phyloP scores from a whole-genome alignment of 345 rosid species.

The Syzygium aromaticum region DNA sequence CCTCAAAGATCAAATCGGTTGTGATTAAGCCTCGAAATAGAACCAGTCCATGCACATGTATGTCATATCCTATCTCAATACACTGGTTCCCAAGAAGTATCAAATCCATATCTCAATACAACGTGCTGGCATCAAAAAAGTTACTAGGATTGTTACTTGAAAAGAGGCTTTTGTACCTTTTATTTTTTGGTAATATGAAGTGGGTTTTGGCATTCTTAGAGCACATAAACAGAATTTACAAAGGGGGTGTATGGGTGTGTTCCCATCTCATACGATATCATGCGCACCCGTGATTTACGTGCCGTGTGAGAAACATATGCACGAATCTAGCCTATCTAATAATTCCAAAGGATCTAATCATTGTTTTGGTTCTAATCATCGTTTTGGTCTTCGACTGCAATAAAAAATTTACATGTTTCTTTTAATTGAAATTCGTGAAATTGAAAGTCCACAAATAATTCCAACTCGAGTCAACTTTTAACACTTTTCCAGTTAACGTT shows the following conservation, averaged over 20 bases:
- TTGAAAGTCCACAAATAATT: neutral
- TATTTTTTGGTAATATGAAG: neutral
- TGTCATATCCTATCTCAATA: neutral
- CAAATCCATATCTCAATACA: neutral
- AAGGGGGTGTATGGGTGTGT: neutral
- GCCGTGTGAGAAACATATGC: neutral
- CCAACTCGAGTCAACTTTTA: neutral
- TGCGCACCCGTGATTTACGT: fast-evolving
- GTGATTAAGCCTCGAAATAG: neutral
- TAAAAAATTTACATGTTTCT: neutral
- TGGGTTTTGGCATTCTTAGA: no score
- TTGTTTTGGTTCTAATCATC: neutral
- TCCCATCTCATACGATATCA: neutral
- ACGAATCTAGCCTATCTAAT: no score
- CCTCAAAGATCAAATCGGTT: neutral
- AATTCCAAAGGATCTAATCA: neutral
- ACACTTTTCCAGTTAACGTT: neutral
- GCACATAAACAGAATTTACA: neutral
- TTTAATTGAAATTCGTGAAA: neutral
- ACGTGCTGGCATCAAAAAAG: no score
- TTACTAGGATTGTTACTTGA: no score
- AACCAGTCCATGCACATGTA: neutral
- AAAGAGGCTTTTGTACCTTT: no score
- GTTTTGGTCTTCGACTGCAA: neutral
- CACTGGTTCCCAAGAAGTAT: neutral